Evolutionary conservation across 2,329 filamentous ascomycete species (phyloP), one percentile per base, ranked within the genome.

Genomic region (Xylaria sp.): DNA sequence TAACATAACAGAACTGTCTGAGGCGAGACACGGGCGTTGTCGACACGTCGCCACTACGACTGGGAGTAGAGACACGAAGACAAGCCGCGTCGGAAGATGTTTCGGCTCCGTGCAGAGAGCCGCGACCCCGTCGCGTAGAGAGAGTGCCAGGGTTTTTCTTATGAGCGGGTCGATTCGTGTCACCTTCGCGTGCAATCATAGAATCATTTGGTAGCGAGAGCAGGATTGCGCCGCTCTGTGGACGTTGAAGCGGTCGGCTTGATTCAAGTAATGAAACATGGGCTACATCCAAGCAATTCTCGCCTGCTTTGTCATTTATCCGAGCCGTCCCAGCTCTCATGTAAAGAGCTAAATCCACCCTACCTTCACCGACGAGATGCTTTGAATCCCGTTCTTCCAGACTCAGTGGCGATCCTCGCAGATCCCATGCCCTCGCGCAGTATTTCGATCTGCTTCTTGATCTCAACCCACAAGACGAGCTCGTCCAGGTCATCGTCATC

Each of bases 361-460:
- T 15, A 35, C 31, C 21, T 31, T 40, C 15, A 29, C 6, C 43
- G 3, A 47, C 11, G 51, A 49, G 15, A 44, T 27, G 29, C 19
- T 49, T n/a, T 27, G 27, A 33, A 10, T 10, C 25, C 38, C 31
- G 10, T 33, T 44, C 47, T 19, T 52, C 17, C n/a, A 25, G 6
- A 15, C 29, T 15, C 23, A 17, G 8, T 33, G 19, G 13, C 6
- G 29, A 35, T 48, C 38, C 66, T 41, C 55, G 74, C 69, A 4
- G 76, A 73, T 3, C 81, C 81, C 77, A 90, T 83, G 23, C 88
- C 85, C 57, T 87, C 82, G 41, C 85, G 81, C 31, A 90, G 74
- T 35, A 84, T 83, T 58, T 82, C 78, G 57, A 90, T 78, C 73
- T 90, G 87, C 71, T 83, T 86, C 79, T 86, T 84, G 63, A 90